phyloP scores from a whole-genome alignment of 23 red algal species.

The Cyanidioschyzon merolae region DNA sequence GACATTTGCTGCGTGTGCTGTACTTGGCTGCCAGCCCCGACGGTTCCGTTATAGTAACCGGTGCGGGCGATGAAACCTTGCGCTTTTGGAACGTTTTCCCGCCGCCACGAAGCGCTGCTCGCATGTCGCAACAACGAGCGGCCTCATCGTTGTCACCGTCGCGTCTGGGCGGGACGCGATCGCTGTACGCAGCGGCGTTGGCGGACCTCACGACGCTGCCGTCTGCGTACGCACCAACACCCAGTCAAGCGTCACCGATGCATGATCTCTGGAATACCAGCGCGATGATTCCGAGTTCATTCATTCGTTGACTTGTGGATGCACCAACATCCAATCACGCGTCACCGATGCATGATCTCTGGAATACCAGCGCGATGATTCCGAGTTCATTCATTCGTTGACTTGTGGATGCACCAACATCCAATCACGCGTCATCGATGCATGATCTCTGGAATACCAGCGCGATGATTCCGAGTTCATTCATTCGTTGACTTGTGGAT shows the following conservation, averaged over 20 bases:
- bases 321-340: too few species aligned
- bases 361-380: too few species aligned
- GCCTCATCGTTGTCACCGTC: not conserved
- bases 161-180: not conserved
- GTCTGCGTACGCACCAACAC: not conserved
- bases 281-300: not conserved
- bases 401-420: too few species aligned
- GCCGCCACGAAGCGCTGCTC: not conserved
- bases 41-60: constrained; percentile 76
- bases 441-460: too few species aligned
- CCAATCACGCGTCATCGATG: too few species aligned
- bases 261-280: not conserved
- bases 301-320: not conserved
- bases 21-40: constrained; percentile 65
- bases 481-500: too few species aligned
- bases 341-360: too few species aligned
- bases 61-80: constrained; percentile 86
- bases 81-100: constrained; percentile 98
- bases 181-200: not conserved
- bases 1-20: constrained; percentile 72
- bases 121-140: not conserved
- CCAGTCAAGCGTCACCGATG: not conserved
- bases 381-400: too few species aligned
- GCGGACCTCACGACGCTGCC: not conserved
- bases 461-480: too few species aligned